These are phyloP conservation scores for Naganishia albida DNA, from an alignment of 1,284 basidiomycete genomes.

Conservation along the genomic window DNA sequence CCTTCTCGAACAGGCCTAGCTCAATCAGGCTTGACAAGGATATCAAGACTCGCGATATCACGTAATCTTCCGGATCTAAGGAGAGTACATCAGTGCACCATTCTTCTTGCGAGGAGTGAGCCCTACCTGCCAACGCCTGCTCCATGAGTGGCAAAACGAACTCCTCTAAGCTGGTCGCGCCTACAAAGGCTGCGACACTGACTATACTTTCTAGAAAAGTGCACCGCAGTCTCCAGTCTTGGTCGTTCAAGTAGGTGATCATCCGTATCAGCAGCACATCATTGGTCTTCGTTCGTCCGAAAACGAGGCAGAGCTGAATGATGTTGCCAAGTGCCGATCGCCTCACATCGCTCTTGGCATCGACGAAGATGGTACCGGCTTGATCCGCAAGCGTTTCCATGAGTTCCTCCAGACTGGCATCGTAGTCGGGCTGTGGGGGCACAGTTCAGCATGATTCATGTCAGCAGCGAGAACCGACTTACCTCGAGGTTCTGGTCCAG, in stretches of 20 bases:
- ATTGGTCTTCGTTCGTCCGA: constrained; percentile 88
- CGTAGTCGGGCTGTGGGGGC: constrained; percentile 73
- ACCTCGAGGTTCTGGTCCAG: constrained; percentile 76
- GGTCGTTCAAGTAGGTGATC: constrained; percentile 96
- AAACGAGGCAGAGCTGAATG: constrained; percentile 84
- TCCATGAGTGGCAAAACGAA: constrained; percentile 92
- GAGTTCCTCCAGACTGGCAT: constrained; percentile 78
- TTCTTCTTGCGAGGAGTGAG: not conserved
- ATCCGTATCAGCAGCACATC: constrained; percentile 94
- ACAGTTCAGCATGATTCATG: constrained; percentile 14
- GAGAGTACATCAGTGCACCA: not conserved
- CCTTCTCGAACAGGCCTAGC: constrained; percentile 81
- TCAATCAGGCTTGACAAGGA: constrained; percentile 83
- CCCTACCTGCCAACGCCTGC: constrained; percentile 81
- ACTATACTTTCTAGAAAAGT: constrained; percentile 96
- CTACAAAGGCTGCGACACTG: constrained; percentile 88
- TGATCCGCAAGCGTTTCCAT: constrained; percentile 85
- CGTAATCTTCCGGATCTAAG: constrained; percentile 89
- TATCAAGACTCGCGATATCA: constrained; percentile 81
- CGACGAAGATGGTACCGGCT: constrained; percentile 68
- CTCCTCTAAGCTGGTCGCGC: constrained; percentile 69
- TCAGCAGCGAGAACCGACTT: constrained; percentile 31
- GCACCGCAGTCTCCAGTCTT: constrained; percentile 85
- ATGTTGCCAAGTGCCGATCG: constrained; percentile 69
- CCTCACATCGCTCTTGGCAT: constrained; percentile 59